phyloP scores from a whole-genome alignment of 1,139 yeast genomes.

The Kodamaea plutei region DNA sequence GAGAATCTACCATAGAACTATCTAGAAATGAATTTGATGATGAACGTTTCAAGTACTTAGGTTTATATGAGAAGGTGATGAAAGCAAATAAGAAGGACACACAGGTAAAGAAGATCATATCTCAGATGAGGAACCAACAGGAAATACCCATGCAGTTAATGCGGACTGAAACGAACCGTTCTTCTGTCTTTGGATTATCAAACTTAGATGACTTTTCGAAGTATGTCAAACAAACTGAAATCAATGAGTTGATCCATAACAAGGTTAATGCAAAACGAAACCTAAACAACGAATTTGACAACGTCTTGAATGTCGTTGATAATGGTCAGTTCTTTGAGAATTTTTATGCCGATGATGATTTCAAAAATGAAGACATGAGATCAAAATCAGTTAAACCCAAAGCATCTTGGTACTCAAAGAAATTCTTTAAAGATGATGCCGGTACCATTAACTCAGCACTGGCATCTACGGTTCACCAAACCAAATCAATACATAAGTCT shows the following conservation, averaged over 20 bases:
- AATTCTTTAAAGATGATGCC: constrained; percentile 7
- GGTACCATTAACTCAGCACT: constrained; percentile 4
- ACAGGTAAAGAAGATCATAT: constrained; percentile 11
- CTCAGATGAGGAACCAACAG: constrained; percentile 13
- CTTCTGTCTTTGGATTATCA: constrained; percentile 35
- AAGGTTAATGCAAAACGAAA: constrained; percentile 13
- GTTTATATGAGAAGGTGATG: constrained; percentile 22
- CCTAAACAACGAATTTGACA: constrained; percentile 12
- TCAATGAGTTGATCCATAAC: constrained; percentile 30
- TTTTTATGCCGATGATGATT: constrained; percentile 23
- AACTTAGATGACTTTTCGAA: constrained; percentile 34
- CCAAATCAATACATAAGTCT: constrained; percentile 3
- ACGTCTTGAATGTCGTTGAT: constrained; percentile 27
- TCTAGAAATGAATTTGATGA: constrained; percentile 10
- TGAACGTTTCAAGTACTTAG: constrained; percentile 29
- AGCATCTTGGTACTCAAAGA: constrained; percentile 12
- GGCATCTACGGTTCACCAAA: neutral
- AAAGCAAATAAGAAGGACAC: constrained; percentile 10
- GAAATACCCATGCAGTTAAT: constrained; percentile 28
- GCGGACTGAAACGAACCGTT: constrained; percentile 13
- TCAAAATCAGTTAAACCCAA: constrained; percentile 10
- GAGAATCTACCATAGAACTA: constrained; percentile 3
- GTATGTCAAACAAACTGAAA: constrained; percentile 34
- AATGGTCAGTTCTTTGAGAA: constrained; percentile 27
- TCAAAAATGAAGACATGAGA: constrained; percentile 10